Evolutionary conservation across 2,329 filamentous ascomycete genomes (phyloP), one percentile per base, ranked within the genome.

Genomic region (Cytospora schulzeri): DNA sequence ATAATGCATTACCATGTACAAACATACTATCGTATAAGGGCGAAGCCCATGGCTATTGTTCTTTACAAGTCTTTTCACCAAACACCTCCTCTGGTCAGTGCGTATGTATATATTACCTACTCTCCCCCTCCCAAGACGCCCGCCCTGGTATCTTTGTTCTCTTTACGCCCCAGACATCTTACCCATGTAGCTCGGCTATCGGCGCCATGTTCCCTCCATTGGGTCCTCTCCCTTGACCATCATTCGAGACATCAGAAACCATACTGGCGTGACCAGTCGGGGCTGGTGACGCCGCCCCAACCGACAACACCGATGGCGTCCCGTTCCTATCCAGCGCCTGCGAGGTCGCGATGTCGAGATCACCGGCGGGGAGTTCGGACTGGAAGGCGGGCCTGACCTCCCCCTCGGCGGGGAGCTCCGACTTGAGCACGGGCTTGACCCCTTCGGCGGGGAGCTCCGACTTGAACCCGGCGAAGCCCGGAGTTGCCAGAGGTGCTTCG

Each of bases 111-210:
- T 31, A 31, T 31, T n/a, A n/a, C n/a, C n/a, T n/a, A n/a, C n/a
- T n/a, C n/a, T n/a, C n/a, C n/a, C n/a, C n/a, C n/a, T n/a, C n/a
- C n/a, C n/a, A n/a, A n/a, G n/a, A n/a, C n/a, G n/a, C n/a, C n/a
- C n/a, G n/a, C n/a, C n/a, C n/a, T 31, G 29, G 29, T 31, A 9
- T 31, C 4, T 9, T 31, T 31, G 9, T 31, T 31, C 29, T 31
- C 29, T 31, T 31, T 15, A 38, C 14, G 15, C 35, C 35, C 14
- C 38, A 5, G n/a, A 7, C 15, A 6, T 38, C 22, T 50, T 24
- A 62, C 24, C 60, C 52, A 28, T 62, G 22, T 6, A 62, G 24
- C 41, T 62, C 60, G 48, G 60, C 60, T 38, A 62, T 62, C 0
- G 52, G 12, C 5, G 22, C 22, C 52, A 56, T 62, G 22, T 62